phyloP scores from a whole-genome alignment of 140 eudicot species.

The Oenanthe javanica region DNA sequence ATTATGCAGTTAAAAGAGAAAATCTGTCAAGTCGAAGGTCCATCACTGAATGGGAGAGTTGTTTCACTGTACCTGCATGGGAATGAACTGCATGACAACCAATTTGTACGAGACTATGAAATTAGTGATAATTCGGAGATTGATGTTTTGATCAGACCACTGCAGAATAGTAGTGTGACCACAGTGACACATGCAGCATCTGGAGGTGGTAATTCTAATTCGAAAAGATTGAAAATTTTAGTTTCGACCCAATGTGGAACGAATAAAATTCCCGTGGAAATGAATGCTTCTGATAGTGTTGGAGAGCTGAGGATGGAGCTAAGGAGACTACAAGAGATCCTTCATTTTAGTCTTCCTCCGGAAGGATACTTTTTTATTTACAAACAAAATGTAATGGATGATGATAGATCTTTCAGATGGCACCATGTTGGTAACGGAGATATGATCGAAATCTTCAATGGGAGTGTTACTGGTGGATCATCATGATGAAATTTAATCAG shows the following conservation, averaged over 20 bases:
- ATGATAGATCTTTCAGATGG: constrained; percentile 63
- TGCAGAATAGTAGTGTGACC: background rate
- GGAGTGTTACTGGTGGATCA: constrained; percentile 52
- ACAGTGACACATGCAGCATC: background rate
- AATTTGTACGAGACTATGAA: background rate
- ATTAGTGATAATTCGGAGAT: background rate
- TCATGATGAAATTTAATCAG: background rate
- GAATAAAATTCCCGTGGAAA: constrained; percentile 43
- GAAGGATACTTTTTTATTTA: constrained; percentile 73
- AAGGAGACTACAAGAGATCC: constrained; percentile 29
- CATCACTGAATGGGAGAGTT: background rate
- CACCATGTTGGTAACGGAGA: constrained; percentile 57
- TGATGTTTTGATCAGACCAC: background rate
- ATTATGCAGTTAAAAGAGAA: background rate
- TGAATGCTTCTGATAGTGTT: constrained; percentile 42
- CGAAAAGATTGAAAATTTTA: constrained; percentile 34
- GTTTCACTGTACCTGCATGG: background rate
- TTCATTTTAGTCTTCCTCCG: constrained; percentile 41
- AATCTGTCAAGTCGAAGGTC: background rate
- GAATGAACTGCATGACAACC: background rate
- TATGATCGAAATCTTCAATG: constrained; percentile 53
- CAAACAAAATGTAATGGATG: constrained; percentile 74
- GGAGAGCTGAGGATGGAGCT: constrained; percentile 45
- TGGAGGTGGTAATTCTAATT: background rate
- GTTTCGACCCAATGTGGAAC: constrained; percentile 41